A percentile compares a stretch with the other conserved stretches of the same genome.
Evolutionary conservation across 1,284 basidiomycete species (phyloP).

Genomic region (Lentinus polychrous): DNA sequence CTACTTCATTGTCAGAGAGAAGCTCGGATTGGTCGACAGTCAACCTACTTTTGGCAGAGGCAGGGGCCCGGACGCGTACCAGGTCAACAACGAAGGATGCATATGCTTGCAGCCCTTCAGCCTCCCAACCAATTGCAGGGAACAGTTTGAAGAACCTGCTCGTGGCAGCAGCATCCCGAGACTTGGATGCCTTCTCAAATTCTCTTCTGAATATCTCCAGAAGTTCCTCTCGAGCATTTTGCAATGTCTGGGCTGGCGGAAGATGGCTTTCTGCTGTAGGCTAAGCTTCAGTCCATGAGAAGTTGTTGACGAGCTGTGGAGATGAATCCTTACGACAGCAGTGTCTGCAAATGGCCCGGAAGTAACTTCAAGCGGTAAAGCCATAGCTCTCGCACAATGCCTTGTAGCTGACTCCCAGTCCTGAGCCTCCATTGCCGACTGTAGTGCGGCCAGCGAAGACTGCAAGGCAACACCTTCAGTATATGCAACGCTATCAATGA

Average conservation of each 20-base stretch:
- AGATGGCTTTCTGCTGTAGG: constrained; percentile 85
- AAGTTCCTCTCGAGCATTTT: constrained; percentile 68
- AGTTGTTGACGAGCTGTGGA: constrained; percentile 1
- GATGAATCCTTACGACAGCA: constrained; percentile 63
- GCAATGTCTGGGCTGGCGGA: constrained; percentile 79
- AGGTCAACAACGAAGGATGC: constrained; percentile 89
- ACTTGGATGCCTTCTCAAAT: constrained; percentile 75
- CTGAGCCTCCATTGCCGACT: constrained; percentile 70
- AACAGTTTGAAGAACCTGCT: constrained; percentile 97
- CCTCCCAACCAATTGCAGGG: constrained; percentile 85
- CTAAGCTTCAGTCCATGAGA: constrained; percentile 34
- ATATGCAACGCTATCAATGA: neutral
- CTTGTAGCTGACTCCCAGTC: constrained; percentile 96
- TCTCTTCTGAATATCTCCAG: constrained; percentile 73
- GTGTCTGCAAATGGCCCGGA: constrained; percentile 82
- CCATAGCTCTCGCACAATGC: constrained; percentile 87
- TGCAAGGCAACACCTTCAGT: constrained; percentile 24
- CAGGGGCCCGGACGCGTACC: constrained; percentile 71
- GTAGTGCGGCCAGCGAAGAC: constrained; percentile 76
- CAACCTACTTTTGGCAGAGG: constrained; percentile 71
- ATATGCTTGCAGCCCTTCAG: constrained; percentile 93
- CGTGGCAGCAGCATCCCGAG: constrained; percentile 80
- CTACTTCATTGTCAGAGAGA: constrained; percentile 31
- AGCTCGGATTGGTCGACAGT: neutral
- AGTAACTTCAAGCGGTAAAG: constrained; percentile 71